Evolutionary conservation across 2,329 filamentous ascomycete genomes (phyloP), one percentile per base, ranked within the genome.

Genomic region (Eutypella sp.): DNA sequence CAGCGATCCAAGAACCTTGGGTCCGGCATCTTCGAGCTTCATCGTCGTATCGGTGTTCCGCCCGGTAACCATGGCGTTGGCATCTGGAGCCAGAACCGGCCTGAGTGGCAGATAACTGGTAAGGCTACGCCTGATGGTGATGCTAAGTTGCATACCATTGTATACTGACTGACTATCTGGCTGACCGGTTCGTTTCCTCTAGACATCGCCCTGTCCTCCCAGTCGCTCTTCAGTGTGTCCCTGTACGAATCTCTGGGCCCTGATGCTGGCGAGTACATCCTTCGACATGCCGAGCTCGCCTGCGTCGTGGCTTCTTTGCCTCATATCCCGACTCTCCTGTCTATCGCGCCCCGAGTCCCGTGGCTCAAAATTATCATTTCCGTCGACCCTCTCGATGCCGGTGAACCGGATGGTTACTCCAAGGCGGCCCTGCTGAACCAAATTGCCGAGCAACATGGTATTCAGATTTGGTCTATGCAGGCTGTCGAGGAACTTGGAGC

Each of bases 231-330:
- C 69, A 88, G 86, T 19, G 90, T 99, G 45, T 96, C 92, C 5
- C 84, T 99, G 42, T 99, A 99, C 73, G 93, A 97, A 67, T 96
- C 92, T 11, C 80, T 99, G 5, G 92, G 92, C 9, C 85, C 92
- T 11, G 89, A 96, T 55, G 82, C 91, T 2, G 91, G 88, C 47
- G 90, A 97, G 70, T 97, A 88, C 71, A 96, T 99, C 67, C 86
- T 97, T 71, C 95, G 95, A 68, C 92, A 97, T 65, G 82, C 89
- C 45, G 78, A 84, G 51, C 72, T 97, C 46, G 67, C 76, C 47
- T 88, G 84, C 59, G 81, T 97, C 33, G 82, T 86, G 51, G 84
- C 87, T 47, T 90, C 87, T 23, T 73, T 96, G 39, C 81, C 82
- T 37, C 91, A 96, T 61, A 83, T 96, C 44, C 84, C 89, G 2